These are phyloP conservation scores for Quercus wislizeni DNA, from an alignment of 306 rosid species.

Conservation along the genomic window DNA sequence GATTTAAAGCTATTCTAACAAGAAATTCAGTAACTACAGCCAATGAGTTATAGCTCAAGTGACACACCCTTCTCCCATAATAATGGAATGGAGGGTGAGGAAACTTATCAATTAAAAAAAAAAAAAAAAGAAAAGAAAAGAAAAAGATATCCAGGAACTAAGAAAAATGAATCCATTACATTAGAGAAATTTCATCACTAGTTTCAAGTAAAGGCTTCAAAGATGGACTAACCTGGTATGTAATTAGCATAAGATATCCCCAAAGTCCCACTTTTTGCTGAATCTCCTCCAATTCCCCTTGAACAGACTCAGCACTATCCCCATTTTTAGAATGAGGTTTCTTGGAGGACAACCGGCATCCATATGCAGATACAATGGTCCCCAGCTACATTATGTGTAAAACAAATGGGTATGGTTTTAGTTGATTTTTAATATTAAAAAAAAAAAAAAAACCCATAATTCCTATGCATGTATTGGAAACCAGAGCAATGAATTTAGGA, in stretches of 20 bases:
- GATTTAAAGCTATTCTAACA: not conserved
- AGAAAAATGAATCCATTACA: not conserved
- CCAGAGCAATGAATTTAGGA: not conserved
- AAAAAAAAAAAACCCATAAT: not conserved
- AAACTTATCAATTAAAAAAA: no score
- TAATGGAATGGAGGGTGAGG: no score
- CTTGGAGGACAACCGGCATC: slow-evolving; percentile 49
- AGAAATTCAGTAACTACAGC: no score
- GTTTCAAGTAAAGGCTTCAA: not conserved
- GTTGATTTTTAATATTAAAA: not conserved
- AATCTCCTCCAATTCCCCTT: slow-evolving; percentile 40
- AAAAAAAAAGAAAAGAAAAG: no score
- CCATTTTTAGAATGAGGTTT: slow-evolving; percentile 27
- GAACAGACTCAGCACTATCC: slow-evolving; percentile 26
- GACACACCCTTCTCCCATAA: not conserved
- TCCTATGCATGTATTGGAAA: not conserved
- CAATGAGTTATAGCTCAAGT: not conserved
- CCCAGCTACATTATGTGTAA: slow-evolving; percentile 43
- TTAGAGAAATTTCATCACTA: not conserved
- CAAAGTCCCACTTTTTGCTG: slow-evolving; percentile 49
- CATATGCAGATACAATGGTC: slow-evolving; percentile 66
- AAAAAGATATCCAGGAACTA: no score
- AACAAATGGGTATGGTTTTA: slow-evolving; percentile 6
- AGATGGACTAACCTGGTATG: slow-evolving; percentile 53
- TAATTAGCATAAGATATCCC: slow-evolving; percentile 63